Base-by-base conservation (phyloP, 2,329 filamentous ascomycete species). In the Exophiala lecanii-corni region DNA sequence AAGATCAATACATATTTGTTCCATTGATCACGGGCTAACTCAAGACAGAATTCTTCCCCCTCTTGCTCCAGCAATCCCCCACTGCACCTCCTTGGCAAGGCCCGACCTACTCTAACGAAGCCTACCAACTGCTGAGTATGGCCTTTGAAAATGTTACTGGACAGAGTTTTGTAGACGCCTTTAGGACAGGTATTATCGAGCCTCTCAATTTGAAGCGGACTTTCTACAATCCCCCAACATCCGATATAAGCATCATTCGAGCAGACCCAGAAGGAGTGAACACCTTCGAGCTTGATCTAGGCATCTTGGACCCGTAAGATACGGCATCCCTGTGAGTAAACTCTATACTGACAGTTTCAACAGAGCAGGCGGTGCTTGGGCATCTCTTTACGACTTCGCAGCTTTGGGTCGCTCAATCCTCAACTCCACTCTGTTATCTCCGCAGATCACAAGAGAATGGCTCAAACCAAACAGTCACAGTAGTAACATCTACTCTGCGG, bases 381-480 rank as follows among this genome's bases (percentile, higher is more conserved):
- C 70, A 12, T 70, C 66, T 0, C 52, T 62, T 1, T 56, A 57
- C 3, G 71, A 73, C 55, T 56, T 73, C 39, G 61, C 65, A 1
- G 51, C 55, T 4, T 55, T 72, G n/a, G 68, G 69, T n/a, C 65
- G 64, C 2, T 62, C 65, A 16, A 70, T 73, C 47, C 58, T 73
- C 15, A 54, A 55, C 7, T 65, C 62, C 13, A 60, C 59, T 0
- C 55, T 72, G 1, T 52, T 73, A 0, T 46, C 61, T 0, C 51
- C 59, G 0, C 48, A 57, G 2, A 50, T 59, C 10, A 72, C 70
- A 0, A 60, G 65, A n/a, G 59, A 67, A 23, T 73, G 70, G 70
- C 57, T 74, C 15, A 69, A 69, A 38, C 70, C 71, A 0, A 67
- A 64, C 1, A 60, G 68, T 3, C 65, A 67, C 21, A 39, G 21